Evolutionary conservation across 2,329 filamentous ascomycete species (phyloP).

Genomic region (Hirsutella thompsonii): DNA sequence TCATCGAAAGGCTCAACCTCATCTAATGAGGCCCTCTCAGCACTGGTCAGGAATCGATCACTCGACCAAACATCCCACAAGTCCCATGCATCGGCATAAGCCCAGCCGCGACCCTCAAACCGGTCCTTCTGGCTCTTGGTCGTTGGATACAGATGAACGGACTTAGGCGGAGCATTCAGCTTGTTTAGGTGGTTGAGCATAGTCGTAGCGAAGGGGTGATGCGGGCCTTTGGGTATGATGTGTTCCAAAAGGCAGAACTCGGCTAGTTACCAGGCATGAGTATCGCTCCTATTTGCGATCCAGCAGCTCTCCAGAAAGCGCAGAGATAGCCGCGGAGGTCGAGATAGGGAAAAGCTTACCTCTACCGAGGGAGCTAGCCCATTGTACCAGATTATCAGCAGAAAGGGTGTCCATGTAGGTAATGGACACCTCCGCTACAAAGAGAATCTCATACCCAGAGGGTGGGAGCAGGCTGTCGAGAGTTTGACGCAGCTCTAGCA

Average conservation of each 20-base stretch:
- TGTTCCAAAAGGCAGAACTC: constrained; percentile 84
- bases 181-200: constrained; percentile 81
- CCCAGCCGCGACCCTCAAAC: constrained; percentile 60
- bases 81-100: constrained; percentile 45
- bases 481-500: constrained; percentile 44
- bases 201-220: constrained; percentile 73
- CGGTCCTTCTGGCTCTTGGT: constrained; percentile 52
- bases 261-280: constrained; percentile 31
- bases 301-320: too few relatives aligned
- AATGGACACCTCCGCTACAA: constrained; percentile 80
- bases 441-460: constrained; percentile 52
- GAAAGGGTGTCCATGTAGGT: constrained; percentile 73
- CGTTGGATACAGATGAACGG: constrained; percentile 56
- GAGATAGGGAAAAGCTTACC: constrained; percentile 30
- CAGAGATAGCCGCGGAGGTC: too few relatives aligned
- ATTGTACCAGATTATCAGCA: constrained; percentile 62
- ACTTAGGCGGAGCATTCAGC: constrained; percentile 64
- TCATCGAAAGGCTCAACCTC: constrained; percentile 78
- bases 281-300: too few relatives aligned
- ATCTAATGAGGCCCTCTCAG: constrained; percentile 52
- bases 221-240: constrained; percentile 61
- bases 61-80: constrained; percentile 78
- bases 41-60: constrained; percentile 45
- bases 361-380: constrained; percentile 59
- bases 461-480: constrained; percentile 47